Conservation (phyloP, 1,284 basidiomycete genomes). For the Phlebopus sp. region DNA sequence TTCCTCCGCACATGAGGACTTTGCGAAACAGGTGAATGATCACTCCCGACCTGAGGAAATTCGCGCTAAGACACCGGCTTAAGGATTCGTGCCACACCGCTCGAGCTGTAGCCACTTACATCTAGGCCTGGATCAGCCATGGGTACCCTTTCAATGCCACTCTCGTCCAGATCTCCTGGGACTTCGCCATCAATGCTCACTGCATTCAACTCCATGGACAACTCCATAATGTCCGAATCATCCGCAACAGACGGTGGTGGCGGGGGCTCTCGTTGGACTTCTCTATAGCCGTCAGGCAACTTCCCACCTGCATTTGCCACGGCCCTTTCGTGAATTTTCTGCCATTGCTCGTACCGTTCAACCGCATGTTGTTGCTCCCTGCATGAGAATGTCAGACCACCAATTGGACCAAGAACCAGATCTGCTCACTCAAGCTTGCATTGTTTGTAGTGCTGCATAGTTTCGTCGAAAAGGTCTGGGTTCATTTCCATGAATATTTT, state of each 20-base stretch:
- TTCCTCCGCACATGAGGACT: slow-evolving; percentile 78
- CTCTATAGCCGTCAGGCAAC: slow-evolving; percentile 63
- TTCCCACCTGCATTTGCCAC: slow-evolving; percentile 67
- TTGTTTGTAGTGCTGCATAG: slow-evolving; percentile 92
- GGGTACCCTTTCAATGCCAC: slow-evolving; percentile 82
- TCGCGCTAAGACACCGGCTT: slow-evolving; percentile 44
- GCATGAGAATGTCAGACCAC: slow-evolving; percentile 13
- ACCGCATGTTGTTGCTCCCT: slow-evolving; percentile 85
- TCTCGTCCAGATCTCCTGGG: slow-evolving; percentile 73
- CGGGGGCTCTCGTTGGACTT: slow-evolving; percentile 65
- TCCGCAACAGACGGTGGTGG: slow-evolving; percentile 76
- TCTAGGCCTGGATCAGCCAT: slow-evolving; percentile 87
- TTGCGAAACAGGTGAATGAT: slow-evolving; percentile 51
- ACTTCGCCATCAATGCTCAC: slow-evolving; percentile 78
- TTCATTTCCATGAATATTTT: slow-evolving; percentile 99
- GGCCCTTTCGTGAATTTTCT: slow-evolving; percentile 73
- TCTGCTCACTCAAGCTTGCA: slow-evolving; percentile 73
- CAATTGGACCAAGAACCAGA: slow-evolving; percentile 5
- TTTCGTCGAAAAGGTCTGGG: slow-evolving; percentile 91
- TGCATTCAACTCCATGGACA: slow-evolving; percentile 84
- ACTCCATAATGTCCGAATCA: slow-evolving; percentile 80
- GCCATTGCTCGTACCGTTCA: slow-evolving; percentile 81
- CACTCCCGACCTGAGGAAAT: slow-evolving; percentile 56
- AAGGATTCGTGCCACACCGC: slow-evolving; percentile 18
- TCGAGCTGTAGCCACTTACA: slow-evolving; percentile 47